Evolutionary conservation across 2,329 filamentous ascomycete species (phyloP).

Genomic region (Colletotrichum tamarilloi): DNA sequence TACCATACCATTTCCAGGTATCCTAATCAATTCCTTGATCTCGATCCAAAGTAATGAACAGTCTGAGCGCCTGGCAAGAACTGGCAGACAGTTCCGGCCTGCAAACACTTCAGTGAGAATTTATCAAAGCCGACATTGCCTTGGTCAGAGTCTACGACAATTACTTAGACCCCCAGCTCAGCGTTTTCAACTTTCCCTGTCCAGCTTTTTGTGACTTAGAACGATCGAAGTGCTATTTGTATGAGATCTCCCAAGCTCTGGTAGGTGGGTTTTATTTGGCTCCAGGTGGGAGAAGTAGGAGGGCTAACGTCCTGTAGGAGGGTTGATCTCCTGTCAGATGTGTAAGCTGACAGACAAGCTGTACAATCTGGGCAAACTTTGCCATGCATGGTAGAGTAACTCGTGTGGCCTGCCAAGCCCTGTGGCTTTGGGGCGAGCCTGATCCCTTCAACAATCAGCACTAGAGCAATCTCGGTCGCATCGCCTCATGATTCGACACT

Average conservation of each 20-base stretch:
- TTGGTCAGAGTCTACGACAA: no score
- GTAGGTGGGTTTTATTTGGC: not conserved
- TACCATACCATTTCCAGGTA: no score
- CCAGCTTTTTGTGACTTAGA: no score
- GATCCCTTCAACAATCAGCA: constrained; percentile 4
- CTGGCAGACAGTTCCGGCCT: no score
- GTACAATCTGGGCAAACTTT: not conserved
- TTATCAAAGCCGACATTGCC: no score
- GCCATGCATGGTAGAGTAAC: not conserved
- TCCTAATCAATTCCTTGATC: no score
- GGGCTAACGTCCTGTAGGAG: not conserved
- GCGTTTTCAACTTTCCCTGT: no score
- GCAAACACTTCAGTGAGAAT: no score
- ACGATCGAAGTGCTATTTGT: not conserved
- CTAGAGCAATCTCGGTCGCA: not conserved
- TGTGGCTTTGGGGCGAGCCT: not conserved
- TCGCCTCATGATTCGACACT: not conserved
- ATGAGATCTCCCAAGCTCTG: not conserved
- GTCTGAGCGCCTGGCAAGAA: no score
- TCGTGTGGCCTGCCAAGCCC: constrained; percentile 8
- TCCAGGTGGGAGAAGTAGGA: not conserved
- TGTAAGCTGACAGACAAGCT: constrained; percentile 25
- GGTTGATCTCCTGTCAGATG: not conserved
- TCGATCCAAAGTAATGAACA: no score
- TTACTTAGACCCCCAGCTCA: no score